These are phyloP conservation scores for Fusarium fracticaudum DNA, from an alignment of 2,329 filamentous ascomycete genomes.

Conservation along the genomic window DNA sequence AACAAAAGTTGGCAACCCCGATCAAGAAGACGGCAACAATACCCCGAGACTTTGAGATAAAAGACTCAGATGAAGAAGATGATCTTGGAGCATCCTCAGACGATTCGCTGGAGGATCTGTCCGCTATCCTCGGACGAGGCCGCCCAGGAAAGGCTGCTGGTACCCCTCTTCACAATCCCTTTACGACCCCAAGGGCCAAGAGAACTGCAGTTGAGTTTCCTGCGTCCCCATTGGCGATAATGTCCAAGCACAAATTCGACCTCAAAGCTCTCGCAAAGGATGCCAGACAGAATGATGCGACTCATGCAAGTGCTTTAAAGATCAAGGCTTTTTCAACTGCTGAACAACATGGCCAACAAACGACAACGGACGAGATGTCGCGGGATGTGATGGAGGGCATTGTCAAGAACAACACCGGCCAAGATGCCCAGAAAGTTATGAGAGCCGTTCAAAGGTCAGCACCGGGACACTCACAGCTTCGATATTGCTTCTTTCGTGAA, in stretches of 20 bases:
- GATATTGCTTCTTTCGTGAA: slow-evolving; percentile 62
- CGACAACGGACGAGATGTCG: slow-evolving; percentile 27
- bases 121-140: slow-evolving; percentile 44
- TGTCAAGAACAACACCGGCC: slow-evolving; percentile 51
- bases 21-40: slow-evolving; percentile 33
- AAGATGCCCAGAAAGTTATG: slow-evolving; percentile 56
- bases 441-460: slow-evolving; percentile 63
- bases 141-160: slow-evolving; percentile 35
- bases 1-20: slow-evolving; percentile 41
- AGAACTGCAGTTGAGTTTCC: slow-evolving; percentile 53
- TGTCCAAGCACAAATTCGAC: slow-evolving; percentile 69
- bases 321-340: slow-evolving; percentile 49
- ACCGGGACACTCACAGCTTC: slow-evolving; percentile 46
- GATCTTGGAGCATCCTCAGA: slow-evolving; percentile 64
- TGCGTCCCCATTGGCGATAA: slow-evolving; percentile 60
- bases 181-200: slow-evolving; percentile 59
- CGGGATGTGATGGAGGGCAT: slow-evolving; percentile 43
- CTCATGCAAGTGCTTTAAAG: slow-evolving; percentile 63
- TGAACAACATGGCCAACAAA: slow-evolving; percentile 6
- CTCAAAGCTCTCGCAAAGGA: slow-evolving; percentile 70
- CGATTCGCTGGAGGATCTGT: slow-evolving; percentile 65
- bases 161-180: slow-evolving; percentile 35
- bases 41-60: slow-evolving; percentile 67
- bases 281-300: slow-evolving; percentile 66
- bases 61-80: slow-evolving; percentile 77